phyloP scores from a whole-genome alignment of 1,284 basidiomycete genomes.

The Leccinum angustisporum region DNA sequence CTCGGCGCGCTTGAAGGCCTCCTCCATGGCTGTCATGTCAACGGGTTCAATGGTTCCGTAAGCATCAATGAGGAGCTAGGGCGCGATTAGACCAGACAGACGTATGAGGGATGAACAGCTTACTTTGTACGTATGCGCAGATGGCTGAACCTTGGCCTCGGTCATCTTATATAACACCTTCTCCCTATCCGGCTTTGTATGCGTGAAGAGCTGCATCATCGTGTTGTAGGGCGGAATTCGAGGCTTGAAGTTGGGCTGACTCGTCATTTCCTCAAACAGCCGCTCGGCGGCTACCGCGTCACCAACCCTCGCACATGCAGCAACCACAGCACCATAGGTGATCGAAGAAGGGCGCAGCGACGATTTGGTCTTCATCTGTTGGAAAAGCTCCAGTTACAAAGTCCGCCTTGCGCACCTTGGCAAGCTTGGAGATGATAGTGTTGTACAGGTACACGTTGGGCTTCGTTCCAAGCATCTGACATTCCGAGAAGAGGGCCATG shows the following conservation, averaged over 20 bases:
- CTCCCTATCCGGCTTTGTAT: constrained; percentile 84
- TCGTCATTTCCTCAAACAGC: constrained; percentile 86
- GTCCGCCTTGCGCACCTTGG: constrained; percentile 90
- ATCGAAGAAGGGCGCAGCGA: constrained; percentile 77
- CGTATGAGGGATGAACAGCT: constrained; percentile 16
- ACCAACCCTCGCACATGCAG: constrained; percentile 92
- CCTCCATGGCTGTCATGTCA: constrained; percentile 75
- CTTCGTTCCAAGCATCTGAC: constrained; percentile 63
- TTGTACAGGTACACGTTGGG: constrained; percentile 92
- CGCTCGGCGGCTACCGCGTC: constrained; percentile 82
- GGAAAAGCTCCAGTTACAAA: constrained; percentile 82
- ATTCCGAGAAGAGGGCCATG: constrained; percentile 80
- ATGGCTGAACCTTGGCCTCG: constrained; percentile 65
- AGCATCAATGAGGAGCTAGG: constrained; percentile 80
- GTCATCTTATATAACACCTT: constrained; percentile 71
- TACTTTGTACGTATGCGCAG: constrained; percentile 91
- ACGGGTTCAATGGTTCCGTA: constrained; percentile 88
- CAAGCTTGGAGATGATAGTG: constrained; percentile 92
- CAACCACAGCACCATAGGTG: constrained; percentile 95
- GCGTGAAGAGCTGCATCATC: constrained; percentile 97
- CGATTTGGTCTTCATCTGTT: constrained; percentile 69
- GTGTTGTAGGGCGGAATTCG: constrained; percentile 95
- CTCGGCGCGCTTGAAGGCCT: constrained; percentile 65
- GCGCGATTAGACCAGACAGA: constrained; percentile 14
- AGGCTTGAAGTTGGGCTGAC: constrained; percentile 75